Conservation (phyloP, 1,139 yeast species). For the Taphrina communis region DNA sequence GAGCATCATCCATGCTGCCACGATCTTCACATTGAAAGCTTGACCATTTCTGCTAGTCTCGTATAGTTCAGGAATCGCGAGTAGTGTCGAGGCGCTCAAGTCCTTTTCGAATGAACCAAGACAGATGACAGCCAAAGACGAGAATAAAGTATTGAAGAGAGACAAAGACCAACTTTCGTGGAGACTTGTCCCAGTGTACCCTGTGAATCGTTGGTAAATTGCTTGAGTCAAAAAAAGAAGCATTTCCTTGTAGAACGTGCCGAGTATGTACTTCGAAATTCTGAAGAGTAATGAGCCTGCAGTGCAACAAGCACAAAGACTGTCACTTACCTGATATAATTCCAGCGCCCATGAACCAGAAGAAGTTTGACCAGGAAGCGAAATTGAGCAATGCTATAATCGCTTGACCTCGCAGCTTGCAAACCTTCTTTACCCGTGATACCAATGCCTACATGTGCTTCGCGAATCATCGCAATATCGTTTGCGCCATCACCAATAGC, state of each 20-base stretch:
- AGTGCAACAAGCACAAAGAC: background rate
- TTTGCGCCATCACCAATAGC: slow-evolving; percentile 99
- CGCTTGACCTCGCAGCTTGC: slow-evolving; percentile 95
- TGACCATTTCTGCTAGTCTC: slow-evolving; percentile 71
- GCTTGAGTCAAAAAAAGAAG: slow-evolving; percentile 87
- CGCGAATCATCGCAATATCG: slow-evolving; percentile 98
- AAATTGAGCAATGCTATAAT: slow-evolving; percentile 94
- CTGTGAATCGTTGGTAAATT: slow-evolving; percentile 80
- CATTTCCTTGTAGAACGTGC: slow-evolving; percentile 93
- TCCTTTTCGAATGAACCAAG: slow-evolving; percentile 97
- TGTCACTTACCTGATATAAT: slow-evolving; percentile 60
- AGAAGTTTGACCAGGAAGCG: slow-evolving; percentile 78
- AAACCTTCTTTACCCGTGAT: slow-evolving; percentile 96
- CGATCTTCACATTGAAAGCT: slow-evolving; percentile 73
- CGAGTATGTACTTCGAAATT: slow-evolving; percentile 86
- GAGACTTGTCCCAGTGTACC: slow-evolving; percentile 90
- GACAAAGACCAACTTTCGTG: slow-evolving; percentile 96
- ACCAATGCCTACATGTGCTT: slow-evolving; percentile 97
- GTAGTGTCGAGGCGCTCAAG: slow-evolving; percentile 79
- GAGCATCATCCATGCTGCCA: slow-evolving; percentile 76
- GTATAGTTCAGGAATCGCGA: slow-evolving; percentile 92
- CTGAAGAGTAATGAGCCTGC: slow-evolving; percentile 51
- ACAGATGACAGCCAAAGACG: slow-evolving; percentile 87
- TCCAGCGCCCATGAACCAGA: slow-evolving; percentile 94
- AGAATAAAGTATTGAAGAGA: slow-evolving; percentile 94